phyloP scores from a whole-genome alignment of 768 basidiomycete genomes.

The Krasilnikovozyma curviuscula region DNA sequence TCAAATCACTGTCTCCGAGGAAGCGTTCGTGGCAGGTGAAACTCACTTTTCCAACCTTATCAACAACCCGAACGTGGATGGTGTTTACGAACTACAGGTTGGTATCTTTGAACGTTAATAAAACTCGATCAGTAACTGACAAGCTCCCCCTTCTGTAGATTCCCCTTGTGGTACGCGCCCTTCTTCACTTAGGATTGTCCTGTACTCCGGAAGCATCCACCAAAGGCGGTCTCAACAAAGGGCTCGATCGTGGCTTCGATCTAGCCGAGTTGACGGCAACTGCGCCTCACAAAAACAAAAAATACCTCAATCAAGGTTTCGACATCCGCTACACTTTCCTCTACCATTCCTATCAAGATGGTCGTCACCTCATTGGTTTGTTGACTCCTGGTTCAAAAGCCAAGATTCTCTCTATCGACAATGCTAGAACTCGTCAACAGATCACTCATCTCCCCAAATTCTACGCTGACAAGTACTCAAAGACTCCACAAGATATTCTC shows the following conservation, averaged over 20 bases:
- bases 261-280: constrained; percentile 57
- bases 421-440: constrained; percentile 64
- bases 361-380: constrained; percentile 69
- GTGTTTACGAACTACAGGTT: constrained; percentile 84
- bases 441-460: constrained; percentile 55
- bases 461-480: constrained; percentile 40
- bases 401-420: constrained; percentile 76
- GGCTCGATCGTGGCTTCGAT: constrained; percentile 64
- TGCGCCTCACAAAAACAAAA: no score
- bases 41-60: constrained; percentile 81
- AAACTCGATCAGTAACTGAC: background rate
- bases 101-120: constrained; percentile 12
- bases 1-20: constrained; percentile 63
- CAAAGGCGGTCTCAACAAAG: constrained; percentile 53
- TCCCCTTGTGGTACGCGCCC: constrained; percentile 57
- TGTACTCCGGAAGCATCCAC: constrained; percentile 47
- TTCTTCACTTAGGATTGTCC: constrained; percentile 66
- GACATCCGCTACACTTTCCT: constrained; percentile 63
- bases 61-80: constrained; percentile 86
- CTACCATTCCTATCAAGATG: constrained; percentile 58
- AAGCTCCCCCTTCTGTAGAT: constrained; percentile 33
- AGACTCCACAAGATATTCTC: background rate
- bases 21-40: constrained; percentile 60
- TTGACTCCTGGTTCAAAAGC: constrained; percentile 52
- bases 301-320: constrained; percentile 59